Percentiles rank a stretch among this genome's conserved stretches.
These are phyloP conservation scores for Backusella morwellensis DNA, from an alignment of 192 early-diverging fungal genomes.

Conservation along the genomic window DNA sequence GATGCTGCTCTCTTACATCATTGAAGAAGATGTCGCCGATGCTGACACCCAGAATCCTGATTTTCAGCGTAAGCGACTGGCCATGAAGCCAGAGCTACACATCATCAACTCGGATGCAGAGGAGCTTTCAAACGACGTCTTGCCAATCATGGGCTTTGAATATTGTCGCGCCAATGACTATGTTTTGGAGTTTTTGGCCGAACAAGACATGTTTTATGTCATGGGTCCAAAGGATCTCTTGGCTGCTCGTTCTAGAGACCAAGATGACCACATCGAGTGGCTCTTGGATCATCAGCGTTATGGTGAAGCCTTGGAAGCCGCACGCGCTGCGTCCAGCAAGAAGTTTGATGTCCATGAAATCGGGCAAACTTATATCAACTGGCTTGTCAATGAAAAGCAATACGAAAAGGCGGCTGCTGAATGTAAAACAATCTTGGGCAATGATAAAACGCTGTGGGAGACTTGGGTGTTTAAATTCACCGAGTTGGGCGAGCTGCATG, in stretches of 20 bases:
- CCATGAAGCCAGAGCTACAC: conserved; percentile 86
- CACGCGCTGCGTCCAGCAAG: conserved; percentile 53
- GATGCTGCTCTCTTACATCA: conserved; percentile 68
- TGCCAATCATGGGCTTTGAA: conserved; percentile 82
- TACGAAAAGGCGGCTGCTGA: conserved; percentile 65
- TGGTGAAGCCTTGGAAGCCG: conserved; percentile 72
- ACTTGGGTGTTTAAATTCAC: conserved; percentile 90
- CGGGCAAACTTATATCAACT: conserved; percentile 78
- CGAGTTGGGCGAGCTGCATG: conserved; percentile 70
- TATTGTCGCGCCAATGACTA: conserved; percentile 96
- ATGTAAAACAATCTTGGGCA: conserved; percentile 72
- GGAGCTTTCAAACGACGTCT: conserved; percentile 84
- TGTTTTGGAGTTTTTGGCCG: conserved; percentile 64
- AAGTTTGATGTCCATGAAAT: conserved; percentile 65
- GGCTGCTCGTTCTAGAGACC: conserved; percentile 81
- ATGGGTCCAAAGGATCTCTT: conserved; percentile 94
- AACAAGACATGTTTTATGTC: conserved; percentile 87
- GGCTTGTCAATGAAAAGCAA: conserved; percentile 65
- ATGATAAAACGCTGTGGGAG: conserved; percentile 80
- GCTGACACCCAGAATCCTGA: conserved; percentile 32
- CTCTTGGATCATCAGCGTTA: conserved; percentile 78
- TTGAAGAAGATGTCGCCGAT: conserved; percentile 52
- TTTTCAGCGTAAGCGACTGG: conserved; percentile 29
- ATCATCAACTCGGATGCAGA: conserved; percentile 81
- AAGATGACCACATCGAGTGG: conserved; percentile 95